These are phyloP conservation scores for Hyphopichia burtonii DNA, from an alignment of 1,139 yeast species.

Conservation along the genomic window DNA sequence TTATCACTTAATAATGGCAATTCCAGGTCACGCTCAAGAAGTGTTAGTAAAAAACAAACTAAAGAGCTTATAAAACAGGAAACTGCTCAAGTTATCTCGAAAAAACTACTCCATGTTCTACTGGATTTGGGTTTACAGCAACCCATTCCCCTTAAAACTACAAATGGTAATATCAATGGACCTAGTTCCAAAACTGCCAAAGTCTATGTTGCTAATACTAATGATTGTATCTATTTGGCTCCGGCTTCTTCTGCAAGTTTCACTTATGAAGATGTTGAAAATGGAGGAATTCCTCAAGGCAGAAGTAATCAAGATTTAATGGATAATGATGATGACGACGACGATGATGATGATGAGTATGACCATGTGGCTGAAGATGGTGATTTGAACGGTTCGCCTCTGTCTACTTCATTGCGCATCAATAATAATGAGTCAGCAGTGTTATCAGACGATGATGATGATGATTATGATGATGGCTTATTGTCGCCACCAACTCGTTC, in stretches of 20 bases:
- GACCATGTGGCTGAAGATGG: background rate
- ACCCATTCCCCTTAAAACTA: constrained; percentile 37
- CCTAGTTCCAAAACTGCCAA: constrained; percentile 28
- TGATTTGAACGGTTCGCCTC: background rate
- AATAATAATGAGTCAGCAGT: background rate
- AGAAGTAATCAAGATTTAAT: constrained; percentile 6
- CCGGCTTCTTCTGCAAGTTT: constrained; percentile 44
- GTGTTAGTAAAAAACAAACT: constrained; percentile 28
- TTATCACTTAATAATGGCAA: constrained; percentile 12
- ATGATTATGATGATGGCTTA: constrained; percentile 4
- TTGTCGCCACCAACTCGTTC: constrained; percentile 1
- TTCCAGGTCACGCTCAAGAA: constrained; percentile 14
- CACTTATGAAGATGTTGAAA: constrained; percentile 47
- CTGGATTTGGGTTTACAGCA: constrained; percentile 42
- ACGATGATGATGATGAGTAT: constrained; percentile 5
- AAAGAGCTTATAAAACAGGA: constrained; percentile 42
- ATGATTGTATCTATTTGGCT: constrained; percentile 42
- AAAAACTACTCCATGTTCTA: constrained; percentile 31
- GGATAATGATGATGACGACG: constrained; percentile 6
- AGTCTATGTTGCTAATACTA: constrained; percentile 40
- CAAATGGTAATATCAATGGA: constrained; percentile 19
- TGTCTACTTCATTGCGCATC: background rate
- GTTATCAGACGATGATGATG: constrained; percentile 7
- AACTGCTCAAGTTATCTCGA: constrained; percentile 37
- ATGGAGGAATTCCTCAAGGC: constrained; percentile 28